These are phyloP conservation scores for Phyllosticta citriasiana DNA, from an alignment of 2,329 filamentous ascomycete genomes.

Conservation along the genomic window DNA sequence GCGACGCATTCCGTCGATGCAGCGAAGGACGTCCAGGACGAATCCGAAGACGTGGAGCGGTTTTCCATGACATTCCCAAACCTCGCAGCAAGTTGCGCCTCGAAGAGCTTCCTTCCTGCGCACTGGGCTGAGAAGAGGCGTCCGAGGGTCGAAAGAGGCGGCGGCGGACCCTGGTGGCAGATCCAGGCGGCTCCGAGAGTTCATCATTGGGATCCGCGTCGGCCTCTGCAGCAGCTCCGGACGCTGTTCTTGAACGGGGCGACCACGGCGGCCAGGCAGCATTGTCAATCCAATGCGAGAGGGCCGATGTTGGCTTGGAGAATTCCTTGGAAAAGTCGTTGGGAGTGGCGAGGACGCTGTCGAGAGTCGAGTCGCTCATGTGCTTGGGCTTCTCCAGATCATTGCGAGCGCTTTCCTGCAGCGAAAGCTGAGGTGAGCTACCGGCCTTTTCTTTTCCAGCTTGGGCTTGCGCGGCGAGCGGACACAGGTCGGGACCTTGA, in stretches of 20 bases:
- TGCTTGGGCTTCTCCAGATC: neutral
- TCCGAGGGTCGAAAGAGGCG: conserved; percentile 1
- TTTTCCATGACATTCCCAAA: neutral
- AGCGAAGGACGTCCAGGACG: conserved; percentile 6
- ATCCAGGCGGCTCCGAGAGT: neutral
- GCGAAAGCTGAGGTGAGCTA: neutral
- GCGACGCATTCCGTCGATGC: conserved; percentile 8
- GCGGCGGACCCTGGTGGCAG: neutral
- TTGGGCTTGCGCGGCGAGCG: neutral
- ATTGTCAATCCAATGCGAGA: conserved; percentile 1
- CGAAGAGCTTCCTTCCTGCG: neutral
- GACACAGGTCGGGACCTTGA: neutral
- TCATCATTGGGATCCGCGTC: conserved; percentile 1
- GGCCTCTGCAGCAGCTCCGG: neutral
- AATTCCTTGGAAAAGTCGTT: neutral
- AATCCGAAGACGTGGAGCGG: conserved; percentile 1
- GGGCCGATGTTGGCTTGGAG: neutral
- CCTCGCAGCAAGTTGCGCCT: neutral
- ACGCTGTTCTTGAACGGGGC: conserved; percentile 3
- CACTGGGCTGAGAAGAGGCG: neutral
- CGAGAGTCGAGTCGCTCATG: conserved; percentile 2
- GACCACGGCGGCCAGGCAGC: neutral
- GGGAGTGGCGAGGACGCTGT: neutral
- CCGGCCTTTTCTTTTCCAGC: neutral
- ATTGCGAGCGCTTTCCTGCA: neutral